Percentiles rank a stretch among this genome's conserved stretches.
Conservation (phyloP, 1,284 basidiomycete species). For the Puccinia novopanici region DNA sequence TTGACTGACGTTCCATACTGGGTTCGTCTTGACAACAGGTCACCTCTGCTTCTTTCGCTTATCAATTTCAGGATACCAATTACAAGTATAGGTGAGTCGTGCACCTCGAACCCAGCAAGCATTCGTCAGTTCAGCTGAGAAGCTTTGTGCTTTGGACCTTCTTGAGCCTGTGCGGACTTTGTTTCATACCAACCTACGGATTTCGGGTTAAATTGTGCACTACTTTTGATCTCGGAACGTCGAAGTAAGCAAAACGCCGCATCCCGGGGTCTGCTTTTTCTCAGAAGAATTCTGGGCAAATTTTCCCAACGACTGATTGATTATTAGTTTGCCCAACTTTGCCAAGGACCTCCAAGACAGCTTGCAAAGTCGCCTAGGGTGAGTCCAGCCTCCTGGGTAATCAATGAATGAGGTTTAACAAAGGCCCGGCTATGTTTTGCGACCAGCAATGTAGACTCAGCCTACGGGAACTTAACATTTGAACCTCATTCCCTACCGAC, state of each 20-base stretch:
- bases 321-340: slow-evolving; percentile 31
- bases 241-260: slow-evolving; percentile 31
- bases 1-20: neutral
- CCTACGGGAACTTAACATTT: slow-evolving; percentile 21
- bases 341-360: slow-evolving; percentile 28
- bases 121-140: neutral
- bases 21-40: slow-evolving; percentile 11
- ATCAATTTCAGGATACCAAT: slow-evolving; percentile 33
- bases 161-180: slow-evolving; percentile 35
- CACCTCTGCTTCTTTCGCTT: slow-evolving; percentile 32
- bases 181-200: slow-evolving; percentile 24
- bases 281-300: no score
- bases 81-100: slow-evolving; percentile 40
- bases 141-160: neutral
- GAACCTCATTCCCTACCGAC: slow-evolving; percentile 22
- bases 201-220: slow-evolving; percentile 41
- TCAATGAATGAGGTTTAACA: neutral
- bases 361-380: slow-evolving; percentile 34
- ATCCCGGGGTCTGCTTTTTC: no score
- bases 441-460: slow-evolving; percentile 6
- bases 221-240: slow-evolving; percentile 19
- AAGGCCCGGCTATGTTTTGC: neutral
- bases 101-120: neutral
- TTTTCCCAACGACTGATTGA: neutral
- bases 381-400: neutral